phyloP scores from a whole-genome alignment of 176 grass and related monocot genomes.

The Miscanthus lutarioriparius region DNA sequence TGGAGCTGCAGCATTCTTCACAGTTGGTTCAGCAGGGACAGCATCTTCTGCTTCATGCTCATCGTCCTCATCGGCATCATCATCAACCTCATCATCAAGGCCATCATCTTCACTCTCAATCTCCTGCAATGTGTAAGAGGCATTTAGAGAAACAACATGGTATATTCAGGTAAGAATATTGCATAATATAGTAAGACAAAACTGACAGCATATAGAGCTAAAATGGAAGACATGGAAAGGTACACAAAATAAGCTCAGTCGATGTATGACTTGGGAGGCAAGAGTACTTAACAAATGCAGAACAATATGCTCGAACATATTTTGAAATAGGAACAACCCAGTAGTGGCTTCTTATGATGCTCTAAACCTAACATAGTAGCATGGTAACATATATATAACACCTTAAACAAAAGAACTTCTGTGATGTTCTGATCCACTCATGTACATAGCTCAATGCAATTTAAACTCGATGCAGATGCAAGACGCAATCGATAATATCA shows the following conservation, averaged over 20 bases:
- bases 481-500: neutral
- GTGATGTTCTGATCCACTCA: neutral
- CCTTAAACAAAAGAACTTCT: neutral
- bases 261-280: neutral
- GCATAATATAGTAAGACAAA: neutral
- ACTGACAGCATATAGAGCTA: neutral
- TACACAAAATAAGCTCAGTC: neutral
- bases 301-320: neutral
- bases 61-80: conserved; percentile 56
- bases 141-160: conserved; percentile 7
- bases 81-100: conserved; percentile 71
- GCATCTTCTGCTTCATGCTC: conserved; percentile 54
- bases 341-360: conserved; percentile 6
- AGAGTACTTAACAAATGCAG: conserved; percentile 6
- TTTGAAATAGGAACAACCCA: neutral
- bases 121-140: conserved; percentile 48
- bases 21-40: conserved; percentile 36
- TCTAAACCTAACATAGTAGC: neutral
- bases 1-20: conserved; percentile 48
- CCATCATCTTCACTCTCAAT: conserved; percentile 91
- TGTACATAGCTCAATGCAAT: too few relatives aligned
- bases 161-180: neutral
- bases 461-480: too few relatives aligned
- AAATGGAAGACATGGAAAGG: neutral
- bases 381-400: neutral